phyloP scores from a whole-genome alignment of 2,329 filamentous ascomycete genomes.

The Trichoderma arundinaceum region DNA sequence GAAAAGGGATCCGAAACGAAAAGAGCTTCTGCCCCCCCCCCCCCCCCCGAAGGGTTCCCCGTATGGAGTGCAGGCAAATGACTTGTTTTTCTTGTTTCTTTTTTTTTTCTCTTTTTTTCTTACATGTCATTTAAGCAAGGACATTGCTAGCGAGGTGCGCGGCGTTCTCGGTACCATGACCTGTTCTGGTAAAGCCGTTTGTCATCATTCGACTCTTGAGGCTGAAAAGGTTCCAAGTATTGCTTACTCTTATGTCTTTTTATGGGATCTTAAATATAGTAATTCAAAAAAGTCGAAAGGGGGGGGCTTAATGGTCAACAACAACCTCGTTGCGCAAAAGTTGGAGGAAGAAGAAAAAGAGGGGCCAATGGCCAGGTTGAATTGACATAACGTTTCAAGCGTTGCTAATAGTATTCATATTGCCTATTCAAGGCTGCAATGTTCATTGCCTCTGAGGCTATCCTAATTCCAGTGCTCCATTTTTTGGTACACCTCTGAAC shows the following conservation, averaged over 20 bases:
- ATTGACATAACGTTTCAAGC: background rate
- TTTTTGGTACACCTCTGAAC: background rate
- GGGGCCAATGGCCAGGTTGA: background rate
- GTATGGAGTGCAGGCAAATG: background rate
- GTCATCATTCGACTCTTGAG: background rate
- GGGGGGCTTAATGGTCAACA: background rate
- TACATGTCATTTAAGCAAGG: background rate
- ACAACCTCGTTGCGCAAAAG: background rate
- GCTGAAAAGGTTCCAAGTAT: conserved; percentile 9
- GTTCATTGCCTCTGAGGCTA: conserved; percentile 9
- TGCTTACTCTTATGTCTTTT: background rate
- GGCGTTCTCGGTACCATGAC: background rate
- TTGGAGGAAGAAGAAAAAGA: too few species aligned
- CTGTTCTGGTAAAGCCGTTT: background rate
- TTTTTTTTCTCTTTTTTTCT: background rate
- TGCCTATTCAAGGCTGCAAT: background rate
- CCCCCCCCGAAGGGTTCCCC: background rate
- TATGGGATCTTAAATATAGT: too few species aligned
- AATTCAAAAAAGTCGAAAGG: background rate
- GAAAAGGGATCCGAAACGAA: conserved; percentile 20
- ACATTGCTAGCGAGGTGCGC: background rate
- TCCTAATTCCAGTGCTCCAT: background rate
- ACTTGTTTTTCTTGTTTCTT: background rate
- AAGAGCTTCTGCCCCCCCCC: background rate
- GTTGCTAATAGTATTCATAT: background rate